A percentile compares a stretch with the other conserved stretches of the same genome.
These are phyloP conservation scores for Mucor lusitanicus DNA, from an alignment of 371 early-diverging fungal species.

Conservation along the genomic window DNA sequence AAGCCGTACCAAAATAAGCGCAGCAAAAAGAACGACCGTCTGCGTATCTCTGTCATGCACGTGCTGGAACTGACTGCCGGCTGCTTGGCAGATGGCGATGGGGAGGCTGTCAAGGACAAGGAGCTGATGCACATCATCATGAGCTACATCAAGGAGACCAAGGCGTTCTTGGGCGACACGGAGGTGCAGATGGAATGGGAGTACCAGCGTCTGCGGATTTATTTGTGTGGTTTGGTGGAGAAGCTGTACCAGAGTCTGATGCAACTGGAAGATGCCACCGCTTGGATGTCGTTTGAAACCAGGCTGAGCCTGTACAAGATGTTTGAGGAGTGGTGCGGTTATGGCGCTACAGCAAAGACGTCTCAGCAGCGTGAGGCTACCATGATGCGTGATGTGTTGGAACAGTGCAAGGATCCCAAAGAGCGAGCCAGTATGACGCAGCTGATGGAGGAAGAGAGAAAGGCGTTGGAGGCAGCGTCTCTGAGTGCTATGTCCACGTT, in stretches of 20 bases:
- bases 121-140: conserved; percentile 64
- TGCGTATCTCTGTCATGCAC: conserved; percentile 77
- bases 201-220: conserved; percentile 82
- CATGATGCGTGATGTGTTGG: conserved; percentile 76
- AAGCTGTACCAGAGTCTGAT: conserved; percentile 75
- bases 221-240: conserved; percentile 87
- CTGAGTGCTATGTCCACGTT: conserved; percentile 88
- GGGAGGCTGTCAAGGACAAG: conserved; percentile 64
- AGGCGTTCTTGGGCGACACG: conserved; percentile 65
- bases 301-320: conserved; percentile 78
- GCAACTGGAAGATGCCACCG: conserved; percentile 42
- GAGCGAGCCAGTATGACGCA: conserved; percentile 67
- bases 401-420: conserved; percentile 71
- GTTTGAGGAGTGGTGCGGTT: conserved; percentile 94
- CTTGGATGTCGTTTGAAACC: conserved; percentile 77
- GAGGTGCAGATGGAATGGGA: conserved; percentile 87
- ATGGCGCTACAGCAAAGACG: conserved; percentile 66
- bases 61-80: conserved; percentile 73
- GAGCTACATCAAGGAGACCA: conserved; percentile 74
- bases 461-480: conserved; percentile 76
- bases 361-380: conserved; percentile 74
- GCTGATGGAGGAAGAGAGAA: conserved; percentile 78
- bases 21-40: conserved; percentile 68
- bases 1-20: conserved; percentile 65
- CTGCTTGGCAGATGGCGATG: conserved; percentile 58